Conservation (phyloP, 345 rosid genomes). For the Angophora floribunda region DNA sequence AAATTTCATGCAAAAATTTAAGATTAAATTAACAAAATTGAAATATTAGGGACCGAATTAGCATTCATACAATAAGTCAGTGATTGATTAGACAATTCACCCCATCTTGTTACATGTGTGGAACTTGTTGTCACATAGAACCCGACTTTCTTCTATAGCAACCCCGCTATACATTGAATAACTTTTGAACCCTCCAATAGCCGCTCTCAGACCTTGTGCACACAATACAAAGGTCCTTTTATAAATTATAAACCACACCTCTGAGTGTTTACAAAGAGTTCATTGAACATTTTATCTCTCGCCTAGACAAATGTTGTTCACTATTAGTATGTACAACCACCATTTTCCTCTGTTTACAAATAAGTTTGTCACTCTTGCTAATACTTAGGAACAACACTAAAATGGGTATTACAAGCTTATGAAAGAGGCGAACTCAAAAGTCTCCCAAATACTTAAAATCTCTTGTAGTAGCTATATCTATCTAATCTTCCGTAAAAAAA, state of each 20-base stretch:
- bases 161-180: not conserved
- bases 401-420: not conserved
- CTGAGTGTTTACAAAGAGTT: not conserved
- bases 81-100: no score
- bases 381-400: not conserved
- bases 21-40: no score
- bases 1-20: no score
- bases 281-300: no score
- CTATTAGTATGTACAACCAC: not conserved
- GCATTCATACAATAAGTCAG: no score
- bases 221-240: not conserved
- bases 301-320: not conserved
- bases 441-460: not conserved
- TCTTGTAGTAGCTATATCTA: not conserved
- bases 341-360: not conserved
- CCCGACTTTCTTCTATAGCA: not conserved
- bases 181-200: no score
- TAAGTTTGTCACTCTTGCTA: not conserved
- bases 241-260: not conserved
- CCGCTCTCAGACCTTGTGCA: no score
- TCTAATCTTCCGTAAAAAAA: not conserved
- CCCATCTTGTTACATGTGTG: not conserved
- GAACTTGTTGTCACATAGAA: not conserved
- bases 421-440: not conserved
- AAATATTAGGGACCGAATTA: no score